These are phyloP conservation scores for Colletotrichum nymphaeae DNA, from an alignment of 2,329 filamentous ascomycete species.

Conservation along the genomic window DNA sequence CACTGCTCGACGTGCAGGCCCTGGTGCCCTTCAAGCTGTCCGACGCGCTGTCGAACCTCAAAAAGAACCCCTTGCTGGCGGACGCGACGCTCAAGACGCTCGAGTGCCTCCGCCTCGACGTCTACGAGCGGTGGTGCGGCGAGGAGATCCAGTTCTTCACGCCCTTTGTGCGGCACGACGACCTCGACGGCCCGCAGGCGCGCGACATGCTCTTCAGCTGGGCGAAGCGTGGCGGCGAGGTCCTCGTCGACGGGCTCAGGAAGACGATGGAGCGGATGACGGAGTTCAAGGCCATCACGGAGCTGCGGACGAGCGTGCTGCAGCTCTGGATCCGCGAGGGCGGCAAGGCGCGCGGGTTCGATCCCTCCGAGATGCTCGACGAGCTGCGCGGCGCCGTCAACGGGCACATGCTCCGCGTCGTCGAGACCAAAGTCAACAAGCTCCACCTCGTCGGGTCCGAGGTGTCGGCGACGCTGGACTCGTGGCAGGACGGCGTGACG, in stretches of 20 bases:
- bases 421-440: conserved; percentile 72
- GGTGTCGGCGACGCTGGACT: conserved; percentile 69
- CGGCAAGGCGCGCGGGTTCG: conserved; percentile 71
- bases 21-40: conserved; percentile 79
- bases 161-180: conserved; percentile 87
- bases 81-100: conserved; percentile 74
- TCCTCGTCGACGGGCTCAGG: conserved; percentile 71
- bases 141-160: conserved; percentile 87
- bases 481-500: conserved; percentile 68
- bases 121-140: conserved; percentile 83
- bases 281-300: conserved; percentile 76
- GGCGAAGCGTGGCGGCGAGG: conserved; percentile 70
- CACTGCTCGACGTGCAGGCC: conserved; percentile 80
- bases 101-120: conserved; percentile 79
- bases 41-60: conserved; percentile 75
- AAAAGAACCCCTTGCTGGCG: conserved; percentile 77
- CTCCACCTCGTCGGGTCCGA: conserved; percentile 74
- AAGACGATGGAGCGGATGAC: conserved; percentile 68
- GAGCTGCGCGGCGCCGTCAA: conserved; percentile 77
- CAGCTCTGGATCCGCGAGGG: conserved; percentile 81
- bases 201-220: conserved; percentile 71
- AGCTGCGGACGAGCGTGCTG: conserved; percentile 76
- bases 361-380: conserved; percentile 76
- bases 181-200: conserved; percentile 71
- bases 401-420: conserved; percentile 70